Evolutionary conservation across 176 grass and related monocot genomes (phyloP).

Genomic region (Lolium rigidum): DNA sequence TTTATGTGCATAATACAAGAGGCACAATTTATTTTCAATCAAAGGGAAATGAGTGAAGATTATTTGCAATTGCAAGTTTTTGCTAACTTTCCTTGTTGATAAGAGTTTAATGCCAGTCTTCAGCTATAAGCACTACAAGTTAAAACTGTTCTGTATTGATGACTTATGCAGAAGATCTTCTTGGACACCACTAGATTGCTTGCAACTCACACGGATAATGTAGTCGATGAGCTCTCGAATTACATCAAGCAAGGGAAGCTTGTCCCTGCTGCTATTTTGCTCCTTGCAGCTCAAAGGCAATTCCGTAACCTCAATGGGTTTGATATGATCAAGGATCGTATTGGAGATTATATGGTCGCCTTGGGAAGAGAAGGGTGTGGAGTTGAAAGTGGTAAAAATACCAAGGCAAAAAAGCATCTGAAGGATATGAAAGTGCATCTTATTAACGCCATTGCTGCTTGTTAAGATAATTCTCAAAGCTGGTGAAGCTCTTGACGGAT

Average conservation of each 20-base stretch:
- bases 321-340: neutral
- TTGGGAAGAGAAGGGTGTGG: neutral
- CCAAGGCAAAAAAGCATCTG: neutral
- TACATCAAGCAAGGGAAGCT: slow-evolving; percentile 5
- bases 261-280: slow-evolving; percentile 8
- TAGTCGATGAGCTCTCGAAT: neutral
- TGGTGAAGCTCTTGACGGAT: neutral
- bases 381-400: neutral
- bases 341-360: neutral
- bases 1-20: neutral
- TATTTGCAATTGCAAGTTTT: neutral
- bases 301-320: neutral
- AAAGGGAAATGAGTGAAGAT: neutral
- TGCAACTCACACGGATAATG: neutral
- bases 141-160: neutral
- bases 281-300: neutral
- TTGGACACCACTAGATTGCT: slow-evolving; percentile 7
- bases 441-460: neutral
- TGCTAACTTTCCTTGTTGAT: neutral
- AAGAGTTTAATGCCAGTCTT: neutral
- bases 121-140: neutral
- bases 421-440: neutral
- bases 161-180: slow-evolving; percentile 3
- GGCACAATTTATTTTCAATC: neutral
- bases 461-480: neutral